Conservation (phyloP, 2,329 filamentous ascomycete species). For the Aspergillus fumigatiaffinis region DNA sequence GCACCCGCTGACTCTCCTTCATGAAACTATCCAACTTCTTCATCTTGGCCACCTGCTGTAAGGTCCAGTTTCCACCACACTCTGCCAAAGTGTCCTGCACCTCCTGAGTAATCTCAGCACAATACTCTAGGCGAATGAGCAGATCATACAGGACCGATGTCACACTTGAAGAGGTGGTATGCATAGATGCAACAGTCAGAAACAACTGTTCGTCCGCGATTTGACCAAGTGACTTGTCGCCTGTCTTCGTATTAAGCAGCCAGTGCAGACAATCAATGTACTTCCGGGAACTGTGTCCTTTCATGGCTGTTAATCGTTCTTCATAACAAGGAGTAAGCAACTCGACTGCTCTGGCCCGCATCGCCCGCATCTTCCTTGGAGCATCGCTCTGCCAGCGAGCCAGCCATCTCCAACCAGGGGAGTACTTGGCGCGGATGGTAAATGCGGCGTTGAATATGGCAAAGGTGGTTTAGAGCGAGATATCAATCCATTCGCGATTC, state of each 20-base stretch:
- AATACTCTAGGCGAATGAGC: background rate
- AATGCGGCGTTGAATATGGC: background rate
- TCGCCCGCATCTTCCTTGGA: background rate
- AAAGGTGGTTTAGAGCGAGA: background rate
- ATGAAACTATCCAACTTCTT: conserved; percentile 13
- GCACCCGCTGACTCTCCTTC: conserved; percentile 11
- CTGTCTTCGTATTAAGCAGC: background rate
- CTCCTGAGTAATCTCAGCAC: background rate
- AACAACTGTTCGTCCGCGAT: background rate
- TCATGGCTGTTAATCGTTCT: background rate
- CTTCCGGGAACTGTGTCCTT: background rate
- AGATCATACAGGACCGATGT: background rate
- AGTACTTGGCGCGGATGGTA: background rate
- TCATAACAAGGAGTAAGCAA: background rate
- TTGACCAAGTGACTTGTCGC: background rate
- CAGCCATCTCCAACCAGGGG: background rate
- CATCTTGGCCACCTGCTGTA: background rate
- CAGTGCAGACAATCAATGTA: background rate
- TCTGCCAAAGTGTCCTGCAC: background rate
- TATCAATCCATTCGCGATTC: background rate
- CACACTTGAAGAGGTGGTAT: background rate
- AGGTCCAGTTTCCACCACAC: background rate
- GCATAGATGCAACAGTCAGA: background rate
- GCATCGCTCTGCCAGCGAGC: background rate
- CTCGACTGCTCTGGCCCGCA: background rate